These are phyloP conservation scores for Aristolochia fimbriata DNA, from an alignment of 164 flowering plant genomes.

Conservation along the genomic window DNA sequence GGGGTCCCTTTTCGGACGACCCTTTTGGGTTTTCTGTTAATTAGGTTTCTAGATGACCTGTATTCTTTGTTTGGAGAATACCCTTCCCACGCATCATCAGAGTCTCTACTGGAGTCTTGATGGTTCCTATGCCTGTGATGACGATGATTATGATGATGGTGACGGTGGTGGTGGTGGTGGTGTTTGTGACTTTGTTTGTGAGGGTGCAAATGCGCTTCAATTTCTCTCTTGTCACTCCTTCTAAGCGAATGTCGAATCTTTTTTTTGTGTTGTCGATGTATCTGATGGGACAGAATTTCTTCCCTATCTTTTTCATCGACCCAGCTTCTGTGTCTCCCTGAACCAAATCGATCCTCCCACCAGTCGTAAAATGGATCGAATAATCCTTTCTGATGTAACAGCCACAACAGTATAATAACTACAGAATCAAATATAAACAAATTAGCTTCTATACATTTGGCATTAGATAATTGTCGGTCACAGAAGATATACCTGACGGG, in stretches of 20 bases:
- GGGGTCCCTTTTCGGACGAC: constrained; percentile 9
- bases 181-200: constrained; percentile 10
- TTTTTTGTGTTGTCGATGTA: constrained; percentile 14
- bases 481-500: constrained; percentile 55
- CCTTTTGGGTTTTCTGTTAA: constrained; percentile 11
- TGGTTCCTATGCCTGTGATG: constrained; percentile 47
- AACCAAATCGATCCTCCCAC: constrained; percentile 63
- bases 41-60: constrained; percentile 4
- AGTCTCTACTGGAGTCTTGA: constrained; percentile 25
- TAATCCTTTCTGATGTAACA: constrained; percentile 76
- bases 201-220: constrained; percentile 6
- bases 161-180: constrained; percentile 19
- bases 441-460: no score
- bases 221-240: constrained; percentile 6
- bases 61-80: constrained; percentile 1
- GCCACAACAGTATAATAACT: constrained; percentile 75
- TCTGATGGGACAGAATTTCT: constrained; percentile 13
- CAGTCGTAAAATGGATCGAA: constrained; percentile 86
- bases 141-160: constrained; percentile 51
- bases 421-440: constrained; percentile 18
- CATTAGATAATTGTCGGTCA: no score
- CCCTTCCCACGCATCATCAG: constrained; percentile 12
- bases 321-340: constrained; percentile 10
- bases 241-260: constrained; percentile 4
- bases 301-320: constrained; percentile 13